These are phyloP conservation scores for Curvularia verruculosa DNA, from an alignment of 2,329 filamentous ascomycete species.

Conservation along the genomic window DNA sequence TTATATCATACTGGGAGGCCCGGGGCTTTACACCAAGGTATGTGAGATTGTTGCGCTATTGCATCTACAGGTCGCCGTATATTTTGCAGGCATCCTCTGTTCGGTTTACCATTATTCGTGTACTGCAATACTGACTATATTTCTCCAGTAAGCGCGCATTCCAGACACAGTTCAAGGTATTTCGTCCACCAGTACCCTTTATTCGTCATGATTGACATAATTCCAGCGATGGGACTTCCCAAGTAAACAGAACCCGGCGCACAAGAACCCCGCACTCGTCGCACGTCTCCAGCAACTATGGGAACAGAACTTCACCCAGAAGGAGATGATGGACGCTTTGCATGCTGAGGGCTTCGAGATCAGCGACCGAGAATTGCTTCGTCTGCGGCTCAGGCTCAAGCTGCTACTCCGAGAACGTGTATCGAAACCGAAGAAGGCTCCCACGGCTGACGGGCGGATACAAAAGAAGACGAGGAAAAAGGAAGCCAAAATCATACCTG, in stretches of 20 bases:
- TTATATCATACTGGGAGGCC: constrained; percentile 71
- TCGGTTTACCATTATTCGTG: neutral
- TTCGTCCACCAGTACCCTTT: neutral
- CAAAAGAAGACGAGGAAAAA: constrained; percentile 25
- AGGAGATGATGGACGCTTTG: constrained; percentile 74
- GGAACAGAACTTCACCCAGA: constrained; percentile 74
- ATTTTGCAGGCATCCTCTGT: constrained; percentile 7
- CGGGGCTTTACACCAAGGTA: constrained; percentile 73
- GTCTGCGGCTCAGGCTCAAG: constrained; percentile 71
- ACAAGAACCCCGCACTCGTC: constrained; percentile 71
- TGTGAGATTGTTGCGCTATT: constrained; percentile 25
- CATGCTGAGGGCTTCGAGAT: constrained; percentile 76
- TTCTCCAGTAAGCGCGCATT: constrained; percentile 72
- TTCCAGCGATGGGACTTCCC: constrained; percentile 74
- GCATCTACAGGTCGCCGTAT: constrained; percentile 34
- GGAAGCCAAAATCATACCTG: constrained; percentile 20
- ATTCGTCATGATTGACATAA: constrained; percentile 13
- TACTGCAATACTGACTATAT: constrained; percentile 15
- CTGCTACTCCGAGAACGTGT: constrained; percentile 64
- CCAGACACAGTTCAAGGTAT: constrained; percentile 71
- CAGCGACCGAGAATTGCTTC: constrained; percentile 72
- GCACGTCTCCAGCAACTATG: constrained; percentile 76
- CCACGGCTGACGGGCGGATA: constrained; percentile 33
- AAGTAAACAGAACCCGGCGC: constrained; percentile 72
- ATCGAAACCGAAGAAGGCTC: constrained; percentile 60